Conservation (phyloP, 1,284 basidiomycete species). For the Leccinum griseonigrum region DNA sequence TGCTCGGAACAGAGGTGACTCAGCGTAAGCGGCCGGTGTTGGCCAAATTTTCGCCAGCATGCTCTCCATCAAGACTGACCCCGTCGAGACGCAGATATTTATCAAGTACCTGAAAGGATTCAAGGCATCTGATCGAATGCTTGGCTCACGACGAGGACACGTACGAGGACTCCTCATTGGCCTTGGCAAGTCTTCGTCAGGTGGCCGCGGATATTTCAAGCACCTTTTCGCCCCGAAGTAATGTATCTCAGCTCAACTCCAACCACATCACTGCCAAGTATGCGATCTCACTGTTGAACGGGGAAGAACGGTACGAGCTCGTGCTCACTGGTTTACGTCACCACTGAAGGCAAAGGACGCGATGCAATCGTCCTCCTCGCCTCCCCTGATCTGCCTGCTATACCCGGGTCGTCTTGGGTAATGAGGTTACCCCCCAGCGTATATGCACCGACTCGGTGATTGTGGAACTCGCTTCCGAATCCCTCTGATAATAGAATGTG, state of each 20-base stretch:
- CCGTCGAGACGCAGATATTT: slow-evolving; percentile 23
- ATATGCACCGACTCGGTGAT: too few relatives aligned
- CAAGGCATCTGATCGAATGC: slow-evolving; percentile 16
- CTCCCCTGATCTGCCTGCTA: too few relatives aligned
- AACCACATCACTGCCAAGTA: slow-evolving; percentile 22
- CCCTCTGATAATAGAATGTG: too few relatives aligned
- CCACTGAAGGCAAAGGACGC: too few relatives aligned
- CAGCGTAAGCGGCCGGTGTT: slow-evolving; percentile 26
- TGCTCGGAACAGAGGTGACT: slow-evolving; percentile 27
- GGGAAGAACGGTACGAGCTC: too few relatives aligned
- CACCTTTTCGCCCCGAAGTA: slow-evolving; percentile 28
- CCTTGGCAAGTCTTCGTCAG: slow-evolving; percentile 21
- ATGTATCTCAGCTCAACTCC: slow-evolving; percentile 22
- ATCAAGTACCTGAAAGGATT: slow-evolving; percentile 21
- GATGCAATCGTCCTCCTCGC: too few relatives aligned
- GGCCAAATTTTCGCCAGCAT: slow-evolving; percentile 26
- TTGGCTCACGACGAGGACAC: slow-evolving; percentile 28
- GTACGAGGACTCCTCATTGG: slow-evolving; percentile 30
- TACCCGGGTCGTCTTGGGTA: too few relatives aligned
- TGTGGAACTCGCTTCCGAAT: too few relatives aligned
- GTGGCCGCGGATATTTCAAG: slow-evolving; percentile 31
- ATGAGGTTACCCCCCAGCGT: too few relatives aligned
- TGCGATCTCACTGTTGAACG: slow-evolving; percentile 9
- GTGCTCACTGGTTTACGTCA: too few relatives aligned
- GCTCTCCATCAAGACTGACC: slow-evolving; percentile 26